Evolutionary conservation across 805 yeast species (phyloP).

Genomic region (Priceomyces carsonii): DNA sequence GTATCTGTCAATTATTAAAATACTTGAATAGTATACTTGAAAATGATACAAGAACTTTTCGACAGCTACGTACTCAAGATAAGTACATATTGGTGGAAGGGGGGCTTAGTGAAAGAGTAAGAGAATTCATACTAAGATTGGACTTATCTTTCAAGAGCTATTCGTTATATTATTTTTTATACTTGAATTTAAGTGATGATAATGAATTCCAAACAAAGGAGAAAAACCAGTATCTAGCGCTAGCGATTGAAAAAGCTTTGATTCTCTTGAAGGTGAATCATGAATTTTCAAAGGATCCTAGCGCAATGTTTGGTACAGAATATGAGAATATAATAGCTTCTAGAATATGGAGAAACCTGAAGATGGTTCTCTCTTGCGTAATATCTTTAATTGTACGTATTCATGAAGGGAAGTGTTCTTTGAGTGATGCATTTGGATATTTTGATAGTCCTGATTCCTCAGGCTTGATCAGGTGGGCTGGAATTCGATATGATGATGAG

Average conservation of each 20-base stretch:
- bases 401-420: constrained; percentile 6
- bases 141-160: no score
- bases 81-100: no score
- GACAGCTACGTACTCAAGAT: no score
- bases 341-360: constrained; percentile 5
- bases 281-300: constrained; percentile 6
- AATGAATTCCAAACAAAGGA: not conserved
- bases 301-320: constrained; percentile 8
- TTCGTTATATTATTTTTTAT: no score
- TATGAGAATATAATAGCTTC: constrained; percentile 8
- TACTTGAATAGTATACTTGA: no score
- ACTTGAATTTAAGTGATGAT: no score
- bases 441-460: constrained; percentile 9
- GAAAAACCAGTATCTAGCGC: constrained; percentile 1
- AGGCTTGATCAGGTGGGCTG: constrained; percentile 6
- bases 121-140: constrained; percentile 5
- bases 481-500: no score
- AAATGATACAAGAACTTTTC: no score
- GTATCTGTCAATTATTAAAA: no score
- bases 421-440: constrained; percentile 3
- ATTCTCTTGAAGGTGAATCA: constrained; percentile 6
- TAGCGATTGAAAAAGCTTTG: constrained; percentile 7
- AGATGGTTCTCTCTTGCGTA: constrained; percentile 1
- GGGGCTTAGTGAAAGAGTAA: constrained; percentile 1
- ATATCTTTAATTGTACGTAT: constrained; percentile 6